A percentile compares a stretch with the other conserved stretches of the same genome.
phyloP scores from a whole-genome alignment of 371 early-diverging fungal genomes.

The Batkoa obscura region DNA sequence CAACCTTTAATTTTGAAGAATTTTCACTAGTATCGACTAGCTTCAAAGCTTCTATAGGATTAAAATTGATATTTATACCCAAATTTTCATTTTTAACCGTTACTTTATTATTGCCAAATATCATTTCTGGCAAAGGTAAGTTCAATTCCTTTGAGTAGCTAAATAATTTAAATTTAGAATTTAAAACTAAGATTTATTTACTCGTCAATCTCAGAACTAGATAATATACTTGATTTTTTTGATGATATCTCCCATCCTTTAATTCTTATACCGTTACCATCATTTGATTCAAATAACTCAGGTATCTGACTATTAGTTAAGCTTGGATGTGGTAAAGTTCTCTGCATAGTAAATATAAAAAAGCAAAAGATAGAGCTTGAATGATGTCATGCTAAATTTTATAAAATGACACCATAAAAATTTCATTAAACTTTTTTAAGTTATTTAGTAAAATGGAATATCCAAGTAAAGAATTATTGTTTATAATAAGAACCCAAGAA shows the following conservation, averaged over 20 bases:
- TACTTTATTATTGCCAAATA: constrained; percentile 70
- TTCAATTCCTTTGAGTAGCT: constrained; percentile 19
- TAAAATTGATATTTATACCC: constrained; percentile 30
- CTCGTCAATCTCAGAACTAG: neutral
- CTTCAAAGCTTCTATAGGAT: constrained; percentile 54
- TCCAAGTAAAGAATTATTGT: neutral
- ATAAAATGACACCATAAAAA: no score
- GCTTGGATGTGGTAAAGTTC: no score
- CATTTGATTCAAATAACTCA: no score
- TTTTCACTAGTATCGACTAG: constrained; percentile 48
- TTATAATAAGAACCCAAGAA: neutral
- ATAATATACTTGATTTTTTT: neutral
- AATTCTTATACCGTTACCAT: neutral
- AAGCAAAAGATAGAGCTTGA: no score
- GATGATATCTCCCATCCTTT: neutral
- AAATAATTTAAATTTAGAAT: neutral
- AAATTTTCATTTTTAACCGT: constrained; percentile 16
- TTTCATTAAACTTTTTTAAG: no score
- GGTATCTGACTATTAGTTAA: no score
- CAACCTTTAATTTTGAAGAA: constrained; percentile 20
- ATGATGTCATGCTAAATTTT: no score
- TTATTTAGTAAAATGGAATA: neutral
- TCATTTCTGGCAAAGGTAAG: constrained; percentile 83
- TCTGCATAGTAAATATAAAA: no score
- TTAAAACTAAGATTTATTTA: neutral